Evolutionary conservation across 192 early-diverging fungal species (phyloP).

Genomic region (Coemansia sp.): DNA sequence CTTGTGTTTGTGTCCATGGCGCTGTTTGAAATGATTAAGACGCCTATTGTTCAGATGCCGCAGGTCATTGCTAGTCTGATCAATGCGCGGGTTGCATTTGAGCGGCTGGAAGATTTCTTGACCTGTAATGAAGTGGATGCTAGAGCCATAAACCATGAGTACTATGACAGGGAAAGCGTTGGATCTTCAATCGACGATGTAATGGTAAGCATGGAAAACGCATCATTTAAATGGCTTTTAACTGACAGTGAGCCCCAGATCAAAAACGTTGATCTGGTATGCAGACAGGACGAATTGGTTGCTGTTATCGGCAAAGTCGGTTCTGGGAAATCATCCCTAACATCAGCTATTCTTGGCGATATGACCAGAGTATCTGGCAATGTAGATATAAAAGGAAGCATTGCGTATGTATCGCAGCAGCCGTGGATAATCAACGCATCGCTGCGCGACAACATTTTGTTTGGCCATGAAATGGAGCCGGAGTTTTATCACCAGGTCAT

Average conservation of each 20-base stretch:
- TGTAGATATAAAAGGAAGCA: constrained; percentile 26
- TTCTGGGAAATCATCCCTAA: constrained; percentile 71
- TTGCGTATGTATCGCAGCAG: constrained; percentile 66
- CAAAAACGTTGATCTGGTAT: constrained; percentile 42
- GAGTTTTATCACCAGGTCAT: constrained; percentile 60
- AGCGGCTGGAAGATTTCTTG: constrained; percentile 1
- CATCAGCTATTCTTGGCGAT: constrained; percentile 64
- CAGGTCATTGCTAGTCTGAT: no score
- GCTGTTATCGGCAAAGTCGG: constrained; percentile 68
- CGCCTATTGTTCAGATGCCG: no score
- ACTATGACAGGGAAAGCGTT: no score
- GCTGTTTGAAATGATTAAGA: constrained; percentile 43
- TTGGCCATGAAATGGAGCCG: constrained; percentile 61
- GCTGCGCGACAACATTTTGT: constrained; percentile 68
- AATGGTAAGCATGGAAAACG: constrained; percentile 29
- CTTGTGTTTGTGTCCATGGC: constrained; percentile 56
- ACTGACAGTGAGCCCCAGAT: constrained; percentile 25
- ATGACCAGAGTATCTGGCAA: constrained; percentile 43
- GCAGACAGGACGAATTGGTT: constrained; percentile 57
- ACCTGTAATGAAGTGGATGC: no score
- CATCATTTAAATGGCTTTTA: constrained; percentile 60
- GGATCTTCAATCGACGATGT: constrained; percentile 7
- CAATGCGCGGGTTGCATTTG: no score
- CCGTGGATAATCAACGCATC: constrained; percentile 72
- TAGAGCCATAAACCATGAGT: no score